These are phyloP conservation scores for Amniculicola lignicola DNA, from an alignment of 495 filamentous ascomycete genomes.

Conservation along the genomic window DNA sequence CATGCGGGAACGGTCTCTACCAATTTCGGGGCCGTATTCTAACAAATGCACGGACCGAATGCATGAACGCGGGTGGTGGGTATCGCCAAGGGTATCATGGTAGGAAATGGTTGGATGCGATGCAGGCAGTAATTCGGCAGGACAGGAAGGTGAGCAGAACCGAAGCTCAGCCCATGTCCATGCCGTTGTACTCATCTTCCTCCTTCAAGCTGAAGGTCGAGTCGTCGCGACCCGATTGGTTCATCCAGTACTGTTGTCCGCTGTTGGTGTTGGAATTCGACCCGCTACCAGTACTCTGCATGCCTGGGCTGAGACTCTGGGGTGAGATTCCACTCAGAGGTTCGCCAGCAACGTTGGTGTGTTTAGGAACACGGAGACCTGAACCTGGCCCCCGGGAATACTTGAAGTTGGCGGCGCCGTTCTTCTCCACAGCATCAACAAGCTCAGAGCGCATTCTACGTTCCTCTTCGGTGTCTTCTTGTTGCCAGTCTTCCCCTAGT, in stretches of 20 bases:
- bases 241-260: slow-evolving; percentile 28
- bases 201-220: slow-evolving; percentile 33
- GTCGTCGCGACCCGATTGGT: slow-evolving; percentile 11
- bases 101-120: slow-evolving; percentile 1
- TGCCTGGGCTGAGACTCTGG: slow-evolving; percentile 69
- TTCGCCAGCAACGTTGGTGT: slow-evolving; percentile 88
- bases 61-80: slow-evolving; percentile 5
- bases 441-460: slow-evolving; percentile 92
- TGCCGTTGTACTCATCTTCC: slow-evolving; percentile 36
- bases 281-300: slow-evolving; percentile 52
- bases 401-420: slow-evolving; percentile 64
- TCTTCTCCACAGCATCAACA: slow-evolving; percentile 75
- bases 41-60: slow-evolving; percentile 2
- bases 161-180: slow-evolving; percentile 31
- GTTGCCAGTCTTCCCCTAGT: slow-evolving; percentile 70
- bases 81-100: slow-evolving; percentile 23
- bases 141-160: neutral
- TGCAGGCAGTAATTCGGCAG: neutral
- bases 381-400: slow-evolving; percentile 83
- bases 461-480: slow-evolving; percentile 87
- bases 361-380: slow-evolving; percentile 84
- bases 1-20: neutral
- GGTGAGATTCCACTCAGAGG: slow-evolving; percentile 56
- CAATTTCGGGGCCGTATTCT: neutral
- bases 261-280: slow-evolving; percentile 15